Conservation (phyloP, 495 filamentous ascomycete species). For the Massariosphaeria phaeospora region DNA sequence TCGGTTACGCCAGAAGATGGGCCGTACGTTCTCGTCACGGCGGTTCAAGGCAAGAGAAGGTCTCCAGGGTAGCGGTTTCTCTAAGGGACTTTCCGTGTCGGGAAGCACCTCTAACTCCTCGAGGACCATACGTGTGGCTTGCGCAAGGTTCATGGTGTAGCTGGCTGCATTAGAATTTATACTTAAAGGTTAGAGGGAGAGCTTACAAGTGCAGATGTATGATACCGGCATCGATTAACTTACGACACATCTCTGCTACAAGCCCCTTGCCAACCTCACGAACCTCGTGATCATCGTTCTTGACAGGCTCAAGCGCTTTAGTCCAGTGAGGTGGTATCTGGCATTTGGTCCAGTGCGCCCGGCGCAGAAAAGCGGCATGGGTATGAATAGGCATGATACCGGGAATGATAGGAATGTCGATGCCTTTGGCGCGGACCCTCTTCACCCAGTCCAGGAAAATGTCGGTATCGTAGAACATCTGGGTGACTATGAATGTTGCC, state of each 20-base stretch:
- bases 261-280: slow-evolving; percentile 83
- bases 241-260: slow-evolving; percentile 87
- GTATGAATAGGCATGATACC: slow-evolving; percentile 99
- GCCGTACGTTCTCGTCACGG: slow-evolving; percentile 89
- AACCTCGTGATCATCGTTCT: slow-evolving; percentile 92
- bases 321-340: slow-evolving; percentile 77
- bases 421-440: slow-evolving; percentile 76
- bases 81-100: slow-evolving; percentile 66
- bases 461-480: slow-evolving; percentile 99
- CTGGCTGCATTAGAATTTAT: slow-evolving; percentile 37
- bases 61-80: slow-evolving; percentile 88
- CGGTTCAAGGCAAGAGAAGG: slow-evolving; percentile 85
- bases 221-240: slow-evolving; percentile 74
- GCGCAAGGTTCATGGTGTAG: slow-evolving; percentile 98
- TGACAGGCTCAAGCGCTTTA: slow-evolving; percentile 78
- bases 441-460: slow-evolving; percentile 87
- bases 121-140: slow-evolving; percentile 87
- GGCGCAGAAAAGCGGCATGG: slow-evolving; percentile 82
- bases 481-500: slow-evolving; percentile 87
- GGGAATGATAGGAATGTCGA: slow-evolving; percentile 85
- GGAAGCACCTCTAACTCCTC: slow-evolving; percentile 81
- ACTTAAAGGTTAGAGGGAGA: not conserved
- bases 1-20: slow-evolving; percentile 98
- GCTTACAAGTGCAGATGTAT: slow-evolving; percentile 83
- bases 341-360: slow-evolving; percentile 83